Evolutionary conservation across 345 rosid species (phyloP), one percentile per base, ranked within the genome.

Genomic region (Carallia pectinifolia): DNA sequence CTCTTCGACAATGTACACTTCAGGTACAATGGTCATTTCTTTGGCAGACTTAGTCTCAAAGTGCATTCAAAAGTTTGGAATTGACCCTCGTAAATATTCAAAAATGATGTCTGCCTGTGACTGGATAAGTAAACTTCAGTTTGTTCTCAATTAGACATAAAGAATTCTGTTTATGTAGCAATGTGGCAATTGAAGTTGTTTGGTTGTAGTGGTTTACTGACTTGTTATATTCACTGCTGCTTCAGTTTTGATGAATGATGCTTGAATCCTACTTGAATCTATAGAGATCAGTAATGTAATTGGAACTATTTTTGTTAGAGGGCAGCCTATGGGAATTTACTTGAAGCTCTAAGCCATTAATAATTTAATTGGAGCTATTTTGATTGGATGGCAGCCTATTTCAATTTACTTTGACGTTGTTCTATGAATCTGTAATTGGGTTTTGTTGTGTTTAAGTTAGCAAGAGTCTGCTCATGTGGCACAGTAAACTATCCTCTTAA

Each of bases 1-100:
- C 80, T 83, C 75, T 96, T 96, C 80, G 88, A 90, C 36, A 85
- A 87, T 64, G 97, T 96, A 59, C 86, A 89, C 83, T 96, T 96
- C 85, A 85, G 99, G 99, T 95, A 74, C 64, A 61, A 19, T 53
- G 15, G 58, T 80, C 61, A 31, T 33, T 64, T 54, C 8, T 60
- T 36, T 70, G 65, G 38, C 31, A 29, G 15, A 17, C 23, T 5
- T 71, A 4, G 31, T 63, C 34, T 55, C 47, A 68, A 38, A 55
- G 16, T 55, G 37, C 58, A 47, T 71, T 31, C 30, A 9, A 61
- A 1, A 58, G 53, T 58, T 53, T 53, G 30, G 37, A 8, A 54
- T 50, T 62, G 8, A 56, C 17, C 16, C 29, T 17, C 16, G 12
- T 44, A 44, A 44, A 44, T 40, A 40, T 40, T 40, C 48, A 2